Evolutionary conservation across 371 early-diverging fungal species (phyloP).

Genomic region (Apophysomyces ossiformis): DNA sequence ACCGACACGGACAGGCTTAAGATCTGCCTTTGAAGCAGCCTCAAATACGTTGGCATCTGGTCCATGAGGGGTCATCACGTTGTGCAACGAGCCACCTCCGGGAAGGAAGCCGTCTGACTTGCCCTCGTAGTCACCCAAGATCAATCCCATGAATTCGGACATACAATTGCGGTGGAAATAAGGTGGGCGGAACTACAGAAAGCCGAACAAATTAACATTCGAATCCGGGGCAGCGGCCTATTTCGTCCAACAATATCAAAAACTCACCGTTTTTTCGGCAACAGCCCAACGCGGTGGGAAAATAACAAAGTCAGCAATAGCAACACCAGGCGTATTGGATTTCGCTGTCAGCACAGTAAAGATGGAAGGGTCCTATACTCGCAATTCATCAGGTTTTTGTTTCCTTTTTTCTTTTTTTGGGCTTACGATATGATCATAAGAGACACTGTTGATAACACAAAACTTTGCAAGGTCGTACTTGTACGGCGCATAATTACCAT

Average conservation of each 20-base stretch:
- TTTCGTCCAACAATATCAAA: not conserved
- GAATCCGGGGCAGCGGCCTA: not conserved
- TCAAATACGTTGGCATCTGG: constrained; percentile 89
- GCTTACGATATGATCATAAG: constrained; percentile 87
- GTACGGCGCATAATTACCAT: constrained; percentile 96
- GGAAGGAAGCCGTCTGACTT: constrained; percentile 91
- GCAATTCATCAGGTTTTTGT: not conserved
- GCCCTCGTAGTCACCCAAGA: constrained; percentile 92
- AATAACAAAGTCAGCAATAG: constrained; percentile 95
- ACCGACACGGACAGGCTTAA: constrained; percentile 81
- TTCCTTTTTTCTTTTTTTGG: not conserved
- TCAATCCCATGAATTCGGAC: constrained; percentile 97
- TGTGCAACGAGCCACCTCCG: constrained; percentile 91
- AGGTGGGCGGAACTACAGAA: constrained; percentile 84
- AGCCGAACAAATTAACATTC: not conserved
- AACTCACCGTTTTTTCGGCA: constrained; percentile 78
- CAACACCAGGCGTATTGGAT: constrained; percentile 86
- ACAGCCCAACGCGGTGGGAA: constrained; percentile 98
- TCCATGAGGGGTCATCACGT: constrained; percentile 92
- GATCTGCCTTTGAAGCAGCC: constrained; percentile 72
- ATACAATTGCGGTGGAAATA: constrained; percentile 96
- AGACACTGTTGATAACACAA: constrained; percentile 86
- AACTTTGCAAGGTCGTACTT: constrained; percentile 91
- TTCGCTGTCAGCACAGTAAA: constrained; percentile 95
- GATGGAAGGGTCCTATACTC: constrained; percentile 85